Percentiles rank a stretch among this genome's conserved stretches.
phyloP scores from a whole-genome alignment of 164 flowering plant genomes.

The Echeveria elegans region DNA sequence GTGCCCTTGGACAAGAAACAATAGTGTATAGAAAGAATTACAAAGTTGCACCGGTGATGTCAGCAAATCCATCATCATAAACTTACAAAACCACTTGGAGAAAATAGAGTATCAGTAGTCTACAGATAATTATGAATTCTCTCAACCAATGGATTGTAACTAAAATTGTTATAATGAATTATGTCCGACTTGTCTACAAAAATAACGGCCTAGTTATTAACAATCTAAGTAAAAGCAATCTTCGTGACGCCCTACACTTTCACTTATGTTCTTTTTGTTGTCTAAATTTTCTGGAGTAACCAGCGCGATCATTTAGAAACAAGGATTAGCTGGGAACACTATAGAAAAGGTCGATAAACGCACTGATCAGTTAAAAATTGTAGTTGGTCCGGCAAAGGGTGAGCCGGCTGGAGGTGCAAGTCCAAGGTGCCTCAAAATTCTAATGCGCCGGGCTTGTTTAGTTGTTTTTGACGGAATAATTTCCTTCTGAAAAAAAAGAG shows the following conservation, averaged over 20 bases:
- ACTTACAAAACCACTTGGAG: no score
- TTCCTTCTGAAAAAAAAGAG: neutral
- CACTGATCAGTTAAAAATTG: neutral
- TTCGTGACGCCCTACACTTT: neutral
- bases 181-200: neutral
- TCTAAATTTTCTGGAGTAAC: neutral
- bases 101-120: neutral
- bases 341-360: neutral
- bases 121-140: neutral
- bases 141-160: neutral
- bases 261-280: neutral
- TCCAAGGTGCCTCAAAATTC: neutral
- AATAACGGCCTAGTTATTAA: neutral
- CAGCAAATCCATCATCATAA: no score
- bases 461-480: neutral
- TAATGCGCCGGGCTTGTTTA: neutral
- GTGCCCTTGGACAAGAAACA: no score
- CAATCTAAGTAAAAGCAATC: no score
- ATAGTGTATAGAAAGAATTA: no score
- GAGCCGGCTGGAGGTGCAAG: conserved; percentile 1
- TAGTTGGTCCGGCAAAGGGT: conserved; percentile 2
- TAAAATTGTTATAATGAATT: neutral
- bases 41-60: no score
- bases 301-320: neutral
- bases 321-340: neutral